Percentiles rank a stretch among this genome's conserved stretches.
These are phyloP conservation scores for Falciphora oryzae DNA, from an alignment of 2,329 filamentous ascomycete genomes.

Conservation along the genomic window DNA sequence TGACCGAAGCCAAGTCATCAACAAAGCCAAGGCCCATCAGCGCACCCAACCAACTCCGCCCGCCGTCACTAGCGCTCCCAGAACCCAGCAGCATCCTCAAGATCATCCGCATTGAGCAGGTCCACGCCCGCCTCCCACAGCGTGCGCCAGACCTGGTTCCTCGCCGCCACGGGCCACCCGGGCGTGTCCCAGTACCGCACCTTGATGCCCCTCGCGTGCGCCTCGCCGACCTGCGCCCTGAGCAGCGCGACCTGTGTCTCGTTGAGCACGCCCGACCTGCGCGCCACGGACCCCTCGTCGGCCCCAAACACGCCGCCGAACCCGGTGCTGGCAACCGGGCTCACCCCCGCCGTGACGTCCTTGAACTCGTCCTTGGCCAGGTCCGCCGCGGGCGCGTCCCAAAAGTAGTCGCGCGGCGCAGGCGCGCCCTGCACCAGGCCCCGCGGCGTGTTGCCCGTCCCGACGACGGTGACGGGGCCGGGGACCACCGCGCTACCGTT, in stretches of 20 bases:
- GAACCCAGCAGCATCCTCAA: conserved; percentile 40
- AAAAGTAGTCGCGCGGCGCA: conserved; percentile 44
- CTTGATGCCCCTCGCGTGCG: conserved; percentile 50
- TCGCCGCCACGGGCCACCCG: conserved; percentile 48
- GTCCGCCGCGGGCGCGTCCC: conserved; percentile 19
- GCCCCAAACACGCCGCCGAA: conserved; percentile 32
- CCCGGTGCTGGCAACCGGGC: conserved; percentile 23
- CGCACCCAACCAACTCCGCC: too few species aligned
- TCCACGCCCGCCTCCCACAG: conserved; percentile 52
- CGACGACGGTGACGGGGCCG: conserved; percentile 60
- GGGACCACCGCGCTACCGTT: conserved; percentile 40
- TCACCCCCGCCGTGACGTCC: conserved; percentile 21
- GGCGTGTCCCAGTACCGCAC: conserved; percentile 60
- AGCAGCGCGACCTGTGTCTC: conserved; percentile 44
- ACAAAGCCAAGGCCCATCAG: too few species aligned
- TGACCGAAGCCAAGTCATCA: too few species aligned
- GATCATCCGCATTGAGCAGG: conserved; percentile 58
- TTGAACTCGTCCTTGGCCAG: conserved; percentile 16
- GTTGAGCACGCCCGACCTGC: conserved; percentile 29
- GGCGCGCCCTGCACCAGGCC: conserved; percentile 45
- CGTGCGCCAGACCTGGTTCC: conserved; percentile 54
- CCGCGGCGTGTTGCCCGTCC: conserved; percentile 57
- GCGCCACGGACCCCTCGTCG: conserved; percentile 18
- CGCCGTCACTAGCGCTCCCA: conserved; percentile 15
- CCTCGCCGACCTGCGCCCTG: conserved; percentile 43